Conservation (phyloP, 768 basidiomycete species). For the Paxillus rubicundulus region DNA sequence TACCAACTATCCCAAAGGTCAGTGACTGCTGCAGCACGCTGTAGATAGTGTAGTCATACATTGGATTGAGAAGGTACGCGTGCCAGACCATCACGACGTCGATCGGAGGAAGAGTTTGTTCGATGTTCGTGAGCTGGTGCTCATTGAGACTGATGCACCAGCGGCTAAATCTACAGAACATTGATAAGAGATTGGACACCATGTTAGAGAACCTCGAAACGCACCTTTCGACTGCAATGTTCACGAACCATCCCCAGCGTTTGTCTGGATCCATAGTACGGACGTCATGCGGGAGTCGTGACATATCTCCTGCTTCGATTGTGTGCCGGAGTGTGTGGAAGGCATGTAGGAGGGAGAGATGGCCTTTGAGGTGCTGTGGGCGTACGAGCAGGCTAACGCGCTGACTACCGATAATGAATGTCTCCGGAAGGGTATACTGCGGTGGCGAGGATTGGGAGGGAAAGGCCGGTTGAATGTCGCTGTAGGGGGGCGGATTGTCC, state of each 20-base stretch:
- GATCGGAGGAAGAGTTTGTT: constrained; percentile 30
- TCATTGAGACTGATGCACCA: constrained; percentile 26
- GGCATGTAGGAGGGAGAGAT: constrained; percentile 28
- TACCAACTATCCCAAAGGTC: constrained; percentile 19
- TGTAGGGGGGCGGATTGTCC: too few relatives aligned
- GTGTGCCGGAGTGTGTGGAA: constrained; percentile 24
- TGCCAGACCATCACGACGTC: constrained; percentile 44
- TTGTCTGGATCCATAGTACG: constrained; percentile 20
- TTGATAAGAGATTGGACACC: neutral
- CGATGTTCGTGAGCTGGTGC: neutral
- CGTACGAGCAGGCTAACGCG: constrained; percentile 15
- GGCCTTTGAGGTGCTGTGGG: constrained; percentile 28
- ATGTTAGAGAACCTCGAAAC: neutral
- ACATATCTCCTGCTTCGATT: constrained; percentile 17
- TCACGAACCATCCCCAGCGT: constrained; percentile 41
- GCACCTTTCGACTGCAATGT: constrained; percentile 37
- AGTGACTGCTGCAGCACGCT: neutral
- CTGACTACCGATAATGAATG: too few relatives aligned
- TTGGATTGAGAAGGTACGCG: constrained; percentile 38
- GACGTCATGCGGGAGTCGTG: constrained; percentile 10
- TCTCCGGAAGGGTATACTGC: too few relatives aligned
- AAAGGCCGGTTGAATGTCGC: too few relatives aligned
- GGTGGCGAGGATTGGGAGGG: too few relatives aligned
- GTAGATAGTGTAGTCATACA: constrained; percentile 14
- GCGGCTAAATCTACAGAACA: constrained; percentile 29